Evolutionary conservation across 1,284 basidiomycete genomes (phyloP).

Genomic region (Ganoderma lucidum): DNA sequence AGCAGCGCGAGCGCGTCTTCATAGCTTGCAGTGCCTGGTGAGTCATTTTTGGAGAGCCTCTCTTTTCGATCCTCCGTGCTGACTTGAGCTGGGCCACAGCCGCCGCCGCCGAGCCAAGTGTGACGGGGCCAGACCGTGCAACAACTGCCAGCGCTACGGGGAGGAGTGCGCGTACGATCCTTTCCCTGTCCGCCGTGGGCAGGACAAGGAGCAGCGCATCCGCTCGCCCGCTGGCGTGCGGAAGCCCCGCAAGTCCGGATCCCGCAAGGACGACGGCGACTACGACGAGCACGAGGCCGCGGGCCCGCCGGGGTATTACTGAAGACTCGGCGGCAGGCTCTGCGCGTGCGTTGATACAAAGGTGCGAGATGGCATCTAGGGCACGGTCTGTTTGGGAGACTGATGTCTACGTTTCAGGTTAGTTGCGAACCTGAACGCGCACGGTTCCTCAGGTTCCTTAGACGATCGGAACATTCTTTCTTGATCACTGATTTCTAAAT

Average conservation of each 20-base stretch:
- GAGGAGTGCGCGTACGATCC: constrained; percentile 25
- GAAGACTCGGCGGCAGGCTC: not conserved
- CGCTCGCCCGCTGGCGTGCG: constrained; percentile 26
- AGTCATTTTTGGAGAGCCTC: not conserved
- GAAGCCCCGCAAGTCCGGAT: constrained; percentile 13
- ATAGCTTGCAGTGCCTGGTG: constrained; percentile 30
- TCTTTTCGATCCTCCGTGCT: not conserved
- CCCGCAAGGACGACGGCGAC: constrained; percentile 4
- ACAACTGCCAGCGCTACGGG: constrained; percentile 34
- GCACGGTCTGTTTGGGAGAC: not conserved
- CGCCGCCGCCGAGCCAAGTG: constrained; percentile 38
- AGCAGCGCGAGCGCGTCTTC: constrained; percentile 28
- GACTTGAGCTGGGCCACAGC: not conserved
- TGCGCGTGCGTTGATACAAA: not conserved
- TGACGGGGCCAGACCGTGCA: constrained; percentile 38
- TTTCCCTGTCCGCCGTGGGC: constrained; percentile 28
- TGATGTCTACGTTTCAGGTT: not conserved
- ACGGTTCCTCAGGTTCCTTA: too few relatives aligned
- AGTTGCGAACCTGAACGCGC: too few relatives aligned
- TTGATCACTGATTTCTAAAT: not conserved
- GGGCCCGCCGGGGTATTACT: not conserved
- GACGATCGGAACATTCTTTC: not conserved
- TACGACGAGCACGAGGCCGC: not conserved
- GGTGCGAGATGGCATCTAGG: not conserved
- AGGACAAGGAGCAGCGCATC: constrained; percentile 29